These are phyloP conservation scores for Leucosporidium yakuticum DNA, from an alignment of 768 basidiomycete genomes.

Conservation along the genomic window DNA sequence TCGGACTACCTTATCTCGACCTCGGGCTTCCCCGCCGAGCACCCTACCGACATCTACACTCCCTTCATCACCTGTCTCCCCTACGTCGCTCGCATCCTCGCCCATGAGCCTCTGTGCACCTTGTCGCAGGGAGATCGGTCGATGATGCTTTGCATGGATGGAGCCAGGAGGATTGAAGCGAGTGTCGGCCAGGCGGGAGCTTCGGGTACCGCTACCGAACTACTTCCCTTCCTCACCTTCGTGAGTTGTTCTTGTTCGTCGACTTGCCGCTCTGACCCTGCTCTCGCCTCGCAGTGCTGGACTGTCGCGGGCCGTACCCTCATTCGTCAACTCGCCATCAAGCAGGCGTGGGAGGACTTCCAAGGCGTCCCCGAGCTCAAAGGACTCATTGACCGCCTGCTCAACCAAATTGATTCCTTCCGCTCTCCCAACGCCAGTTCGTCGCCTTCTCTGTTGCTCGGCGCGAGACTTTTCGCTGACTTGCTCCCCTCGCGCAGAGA, in stretches of 20 bases:
- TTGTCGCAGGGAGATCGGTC: constrained; percentile 12
- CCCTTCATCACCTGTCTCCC: constrained; percentile 22
- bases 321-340: constrained; percentile 31
- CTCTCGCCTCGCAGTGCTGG: constrained; percentile 2
- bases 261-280: too few relatives aligned
- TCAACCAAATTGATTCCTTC: too few relatives aligned
- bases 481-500: too few relatives aligned
- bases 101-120: constrained; percentile 33
- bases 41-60: constrained; percentile 4
- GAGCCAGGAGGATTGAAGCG: too few relatives aligned
- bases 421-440: too few relatives aligned
- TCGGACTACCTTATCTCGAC: constrained; percentile 12
- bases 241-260: too few relatives aligned
- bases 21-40: constrained; percentile 8
- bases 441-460: too few relatives aligned
- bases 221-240: constrained; percentile 22
- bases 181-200: too few relatives aligned
- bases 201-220: constrained; percentile 11
- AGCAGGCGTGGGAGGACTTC: neutral
- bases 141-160: constrained; percentile 12
- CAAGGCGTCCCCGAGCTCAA: constrained; percentile 8
- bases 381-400: too few relatives aligned
- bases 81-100: constrained; percentile 22
- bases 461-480: too few relatives aligned
- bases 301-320: constrained; percentile 12